Conservation (phyloP, 2,329 filamentous ascomycete species). For the Daldinia sp. region DNA sequence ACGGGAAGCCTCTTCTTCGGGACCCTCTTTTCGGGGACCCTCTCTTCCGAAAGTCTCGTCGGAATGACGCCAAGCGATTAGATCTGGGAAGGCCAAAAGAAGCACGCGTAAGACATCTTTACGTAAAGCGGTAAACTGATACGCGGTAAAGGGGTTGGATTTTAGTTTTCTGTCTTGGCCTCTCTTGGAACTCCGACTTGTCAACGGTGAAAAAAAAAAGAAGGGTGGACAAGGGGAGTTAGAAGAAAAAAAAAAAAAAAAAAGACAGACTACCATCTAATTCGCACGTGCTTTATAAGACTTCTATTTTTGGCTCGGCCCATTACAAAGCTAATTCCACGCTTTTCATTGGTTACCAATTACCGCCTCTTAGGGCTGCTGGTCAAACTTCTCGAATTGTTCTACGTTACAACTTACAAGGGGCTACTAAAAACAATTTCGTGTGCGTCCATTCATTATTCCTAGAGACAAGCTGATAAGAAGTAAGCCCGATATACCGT, state of each 20-base stretch:
- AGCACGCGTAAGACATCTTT: slow-evolving; percentile 12
- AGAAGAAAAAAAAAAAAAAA: neutral
- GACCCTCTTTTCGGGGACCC: neutral
- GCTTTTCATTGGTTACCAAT: slow-evolving; percentile 40
- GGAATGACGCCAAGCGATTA: slow-evolving; percentile 32
- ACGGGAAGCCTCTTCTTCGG: slow-evolving; percentile 9
- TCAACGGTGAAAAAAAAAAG: slow-evolving; percentile 16
- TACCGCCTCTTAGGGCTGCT: slow-evolving; percentile 46
- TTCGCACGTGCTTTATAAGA: slow-evolving; percentile 45
- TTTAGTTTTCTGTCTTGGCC: slow-evolving; percentile 24
- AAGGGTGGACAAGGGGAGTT: slow-evolving; percentile 1
- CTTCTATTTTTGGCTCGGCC: slow-evolving; percentile 46
- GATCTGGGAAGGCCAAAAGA: slow-evolving; percentile 25
- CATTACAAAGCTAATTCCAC: slow-evolving; percentile 45
- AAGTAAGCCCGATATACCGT: slow-evolving; percentile 19
- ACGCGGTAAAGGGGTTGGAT: slow-evolving; percentile 29
- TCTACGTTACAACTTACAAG: slow-evolving; percentile 3
- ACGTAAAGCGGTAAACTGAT: slow-evolving; percentile 29
- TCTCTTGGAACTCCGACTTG: slow-evolving; percentile 11
- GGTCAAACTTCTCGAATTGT: slow-evolving; percentile 40
- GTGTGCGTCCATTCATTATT: neutral
- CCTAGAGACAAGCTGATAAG: neutral
- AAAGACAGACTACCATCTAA: slow-evolving; percentile 13
- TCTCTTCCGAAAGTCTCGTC: slow-evolving; percentile 8
- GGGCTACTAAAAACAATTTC: slow-evolving; percentile 9